Percentiles rank a stretch among this genome's conserved stretches.
phyloP scores from a whole-genome alignment of 1,284 basidiomycete species.

The Exobasidium cylindrosporum region DNA sequence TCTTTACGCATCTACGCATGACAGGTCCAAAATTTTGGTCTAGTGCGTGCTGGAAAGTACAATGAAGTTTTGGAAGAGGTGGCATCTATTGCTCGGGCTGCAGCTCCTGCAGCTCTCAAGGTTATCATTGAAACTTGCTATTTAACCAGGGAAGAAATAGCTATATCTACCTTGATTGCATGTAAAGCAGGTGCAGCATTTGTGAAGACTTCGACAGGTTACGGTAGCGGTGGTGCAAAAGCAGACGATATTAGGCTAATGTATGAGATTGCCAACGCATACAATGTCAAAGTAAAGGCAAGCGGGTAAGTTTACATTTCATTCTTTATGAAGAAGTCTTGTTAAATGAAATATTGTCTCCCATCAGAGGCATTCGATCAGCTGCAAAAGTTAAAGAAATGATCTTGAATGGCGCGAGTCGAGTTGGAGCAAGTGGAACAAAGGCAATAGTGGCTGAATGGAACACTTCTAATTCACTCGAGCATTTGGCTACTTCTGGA shows the following conservation, averaged over 20 bases:
- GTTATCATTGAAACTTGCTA: slow-evolving; percentile 46
- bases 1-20: neutral
- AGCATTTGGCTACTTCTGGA: neutral
- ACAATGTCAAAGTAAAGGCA: slow-evolving; percentile 37
- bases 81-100: slow-evolving; percentile 28
- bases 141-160: slow-evolving; percentile 35
- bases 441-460: slow-evolving; percentile 38
- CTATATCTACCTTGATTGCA: slow-evolving; percentile 23
- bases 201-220: slow-evolving; percentile 49
- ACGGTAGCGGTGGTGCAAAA: slow-evolving; percentile 39
- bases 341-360: too few relatives aligned
- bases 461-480: slow-evolving; percentile 14
- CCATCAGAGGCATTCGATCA: slow-evolving; percentile 24
- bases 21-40: slow-evolving; percentile 40
- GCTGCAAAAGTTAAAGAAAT: slow-evolving; percentile 31
- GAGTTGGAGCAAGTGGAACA: slow-evolving; percentile 44
- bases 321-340: too few relatives aligned
- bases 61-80: slow-evolving; percentile 34
- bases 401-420: slow-evolving; percentile 36
- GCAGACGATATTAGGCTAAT: slow-evolving; percentile 40
- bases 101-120: slow-evolving; percentile 27
- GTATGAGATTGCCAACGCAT: slow-evolving; percentile 28
- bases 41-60: slow-evolving; percentile 27
- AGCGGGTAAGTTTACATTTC: slow-evolving; percentile 22
- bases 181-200: slow-evolving; percentile 42